Percentiles rank a stretch among this genome's conserved stretches.
Evolutionary conservation across 2,329 filamentous ascomycete genomes (phyloP).

Genomic region (Fusarium coffeatum): DNA sequence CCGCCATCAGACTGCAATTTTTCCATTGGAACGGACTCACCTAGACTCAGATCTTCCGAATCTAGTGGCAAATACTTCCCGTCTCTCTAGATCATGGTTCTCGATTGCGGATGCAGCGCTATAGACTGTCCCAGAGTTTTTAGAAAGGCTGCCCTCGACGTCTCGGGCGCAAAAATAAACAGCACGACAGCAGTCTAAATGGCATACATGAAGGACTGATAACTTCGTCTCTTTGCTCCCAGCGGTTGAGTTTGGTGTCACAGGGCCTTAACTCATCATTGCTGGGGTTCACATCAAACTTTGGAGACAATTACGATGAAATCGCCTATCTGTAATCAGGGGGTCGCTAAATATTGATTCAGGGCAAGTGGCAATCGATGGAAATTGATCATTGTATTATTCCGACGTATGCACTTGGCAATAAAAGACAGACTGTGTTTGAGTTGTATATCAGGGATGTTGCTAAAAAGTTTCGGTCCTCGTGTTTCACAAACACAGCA

Average conservation of each 20-base stretch:
- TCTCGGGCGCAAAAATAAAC: background rate
- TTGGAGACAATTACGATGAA: background rate
- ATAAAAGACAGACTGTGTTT: background rate
- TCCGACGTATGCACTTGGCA: background rate
- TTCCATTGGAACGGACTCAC: background rate
- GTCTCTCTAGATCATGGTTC: background rate
- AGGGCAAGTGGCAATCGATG: background rate
- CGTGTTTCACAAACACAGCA: background rate
- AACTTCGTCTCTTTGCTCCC: background rate
- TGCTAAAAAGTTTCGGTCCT: background rate
- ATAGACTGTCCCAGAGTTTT: background rate
- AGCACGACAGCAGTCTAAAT: background rate
- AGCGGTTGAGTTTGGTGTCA: background rate
- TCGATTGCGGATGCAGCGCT: background rate
- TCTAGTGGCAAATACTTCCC: slow-evolving; percentile 6
- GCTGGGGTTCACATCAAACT: background rate
- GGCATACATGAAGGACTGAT: no score
- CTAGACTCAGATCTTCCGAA: background rate
- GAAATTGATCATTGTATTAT: background rate
- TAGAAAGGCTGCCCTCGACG: background rate
- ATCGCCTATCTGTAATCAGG: background rate
- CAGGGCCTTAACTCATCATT: background rate
- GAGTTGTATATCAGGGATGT: background rate
- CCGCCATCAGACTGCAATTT: background rate
- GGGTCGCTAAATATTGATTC: background rate